These are phyloP conservation scores for Boletus mariae DNA, from an alignment of 1,284 basidiomycete species.

Conservation along the genomic window DNA sequence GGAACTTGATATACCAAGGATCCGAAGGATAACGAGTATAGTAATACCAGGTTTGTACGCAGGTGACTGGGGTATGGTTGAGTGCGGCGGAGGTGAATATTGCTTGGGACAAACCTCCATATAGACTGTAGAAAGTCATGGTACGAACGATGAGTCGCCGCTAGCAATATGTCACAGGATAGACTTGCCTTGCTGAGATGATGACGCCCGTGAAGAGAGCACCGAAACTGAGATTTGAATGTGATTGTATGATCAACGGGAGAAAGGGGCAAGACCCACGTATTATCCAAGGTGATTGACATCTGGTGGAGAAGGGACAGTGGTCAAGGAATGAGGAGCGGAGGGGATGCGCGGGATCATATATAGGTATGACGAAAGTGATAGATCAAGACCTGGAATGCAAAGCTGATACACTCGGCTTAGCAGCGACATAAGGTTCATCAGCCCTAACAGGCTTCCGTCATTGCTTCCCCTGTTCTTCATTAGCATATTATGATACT, in stretches of 20 bases:
- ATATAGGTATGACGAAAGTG: background rate
- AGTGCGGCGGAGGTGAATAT: background rate
- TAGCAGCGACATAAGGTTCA: conserved; percentile 3
- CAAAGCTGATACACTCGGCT: background rate
- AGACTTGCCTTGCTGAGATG: conserved; percentile 44
- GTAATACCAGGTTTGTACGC: conserved; percentile 58
- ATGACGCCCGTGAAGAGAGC: conserved; percentile 52
- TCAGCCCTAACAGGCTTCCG: conserved; percentile 16
- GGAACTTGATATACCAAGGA: conserved; percentile 42
- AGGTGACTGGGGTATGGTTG: conserved; percentile 41
- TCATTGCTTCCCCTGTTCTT: conserved; percentile 8
- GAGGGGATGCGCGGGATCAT: background rate
- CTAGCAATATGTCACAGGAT: background rate
- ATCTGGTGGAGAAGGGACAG: conserved; percentile 8
- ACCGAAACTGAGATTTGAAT: conserved; percentile 39
- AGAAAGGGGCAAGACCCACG: conserved; percentile 12
- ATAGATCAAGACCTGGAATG: background rate
- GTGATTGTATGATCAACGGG: background rate
- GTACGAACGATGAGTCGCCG: background rate
- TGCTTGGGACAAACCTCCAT: conserved; percentile 42
- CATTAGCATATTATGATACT: conserved; percentile 9
- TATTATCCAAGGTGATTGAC: conserved; percentile 19
- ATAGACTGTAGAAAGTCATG: conserved; percentile 36
- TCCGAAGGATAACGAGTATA: conserved; percentile 48
- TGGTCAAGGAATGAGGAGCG: background rate